phyloP scores from a whole-genome alignment of 192 early-diverging fungal species.

The Chytriomyces sp. region DNA sequence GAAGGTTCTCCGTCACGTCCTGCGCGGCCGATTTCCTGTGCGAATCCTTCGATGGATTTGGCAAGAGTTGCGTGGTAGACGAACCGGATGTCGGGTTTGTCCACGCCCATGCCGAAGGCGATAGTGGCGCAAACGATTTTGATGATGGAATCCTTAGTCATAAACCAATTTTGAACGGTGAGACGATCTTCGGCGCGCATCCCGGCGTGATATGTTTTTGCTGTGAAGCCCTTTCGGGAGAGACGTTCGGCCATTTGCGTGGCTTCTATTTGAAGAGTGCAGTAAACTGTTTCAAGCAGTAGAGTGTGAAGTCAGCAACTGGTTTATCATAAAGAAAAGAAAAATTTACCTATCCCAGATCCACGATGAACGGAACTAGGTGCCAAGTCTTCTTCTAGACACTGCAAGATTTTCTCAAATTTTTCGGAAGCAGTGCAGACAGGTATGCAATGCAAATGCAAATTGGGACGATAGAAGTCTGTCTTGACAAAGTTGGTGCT shows the following conservation, averaged over 20 bases:
- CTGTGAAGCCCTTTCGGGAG: background rate
- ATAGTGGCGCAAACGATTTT: slow-evolving; percentile 82
- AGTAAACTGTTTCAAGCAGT: too few relatives aligned
- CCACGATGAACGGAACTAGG: background rate
- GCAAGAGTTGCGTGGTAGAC: slow-evolving; percentile 83
- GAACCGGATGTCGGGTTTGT: slow-evolving; percentile 87
- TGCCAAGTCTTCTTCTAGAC: background rate
- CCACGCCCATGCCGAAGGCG: slow-evolving; percentile 93
- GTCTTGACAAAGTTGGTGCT: slow-evolving; percentile 62
- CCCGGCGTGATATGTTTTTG: background rate
- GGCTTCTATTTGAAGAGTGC: background rate
- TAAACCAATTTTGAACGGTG: background rate
- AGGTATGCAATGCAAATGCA: slow-evolving; percentile 35
- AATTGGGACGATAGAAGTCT: slow-evolving; percentile 77
- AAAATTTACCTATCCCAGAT: slow-evolving; percentile 1
- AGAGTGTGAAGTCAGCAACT: too few relatives aligned
- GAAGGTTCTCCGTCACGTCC: slow-evolving; percentile 40
- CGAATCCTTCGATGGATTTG: slow-evolving; percentile 81
- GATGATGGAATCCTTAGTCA: slow-evolving; percentile 3
- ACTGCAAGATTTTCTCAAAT: background rate
- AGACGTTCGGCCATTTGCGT: background rate
- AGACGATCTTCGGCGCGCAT: background rate
- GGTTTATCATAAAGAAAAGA: too few relatives aligned
- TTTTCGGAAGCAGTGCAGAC: slow-evolving; percentile 35
- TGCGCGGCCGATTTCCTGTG: slow-evolving; percentile 49